Base-by-base conservation (phyloP, 2,329 filamentous ascomycete genomes). In the Fusarium globosum region DNA sequence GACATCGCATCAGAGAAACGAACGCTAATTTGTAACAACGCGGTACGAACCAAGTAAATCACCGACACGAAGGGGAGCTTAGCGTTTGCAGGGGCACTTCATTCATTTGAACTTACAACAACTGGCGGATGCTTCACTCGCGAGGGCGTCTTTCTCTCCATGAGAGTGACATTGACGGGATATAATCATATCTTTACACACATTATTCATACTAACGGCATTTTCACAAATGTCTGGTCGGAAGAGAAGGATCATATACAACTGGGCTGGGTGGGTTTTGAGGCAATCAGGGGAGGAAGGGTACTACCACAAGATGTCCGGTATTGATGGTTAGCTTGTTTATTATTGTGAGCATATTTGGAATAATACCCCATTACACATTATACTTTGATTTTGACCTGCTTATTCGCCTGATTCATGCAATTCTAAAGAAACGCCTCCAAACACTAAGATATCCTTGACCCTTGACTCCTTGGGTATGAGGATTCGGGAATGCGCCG, bases 341-440 rank as follows among this genome's bases (percentile, higher is more conserved):
- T 64, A 72, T 73, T 75, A 74, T 65, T 69, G 67, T 75, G 65
- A 77, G 64, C 74, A 75, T 74, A 76, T 74, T 75, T 77, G 72
- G 76, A 77, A 77, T 74, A 77, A 77, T 77, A 77, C 76, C 76
- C 75, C 65, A 72, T 67, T 75, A 73, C 72, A 76, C 58, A 63
- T 70, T 58, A 39, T 33, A 39, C 43, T 38, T 59, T 16, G 33
- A 38, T 30, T n/a, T 59, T 21, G 21, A 12, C 28, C n/a, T 60
- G 26, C 30, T n/a, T 15, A 20, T 23, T 28, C 11, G 30, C 21
- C 56, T 51, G 41, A 36, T 36, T 51, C 42, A 30, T 28, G 56
- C 7, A 23, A 20, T 43, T 20, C 26, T 26, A 30, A 42, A 18
- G 23, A 14, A 39, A 26, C 35, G 36, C 35, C 36, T 18, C 20